These are phyloP conservation scores for Phytopythium boreale DNA, from an alignment of 352 stramenopile species.

Conservation along the genomic window DNA sequence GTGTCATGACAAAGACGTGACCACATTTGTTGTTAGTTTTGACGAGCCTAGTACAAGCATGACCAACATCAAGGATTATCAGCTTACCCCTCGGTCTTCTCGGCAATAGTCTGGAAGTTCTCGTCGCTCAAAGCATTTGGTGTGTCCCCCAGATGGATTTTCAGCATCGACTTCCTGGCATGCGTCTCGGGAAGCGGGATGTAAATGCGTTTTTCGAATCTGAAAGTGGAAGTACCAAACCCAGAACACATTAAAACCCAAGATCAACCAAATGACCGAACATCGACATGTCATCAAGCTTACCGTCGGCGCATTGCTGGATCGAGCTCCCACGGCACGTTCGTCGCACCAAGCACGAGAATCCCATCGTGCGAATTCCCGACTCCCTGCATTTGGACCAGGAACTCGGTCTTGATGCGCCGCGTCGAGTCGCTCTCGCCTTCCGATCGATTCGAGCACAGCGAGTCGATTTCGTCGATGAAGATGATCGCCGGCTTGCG, in stretches of 20 bases:
- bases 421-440: constrained; percentile 95
- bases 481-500: constrained; percentile 95
- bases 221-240: constrained; percentile 14
- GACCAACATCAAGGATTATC: neutral
- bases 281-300: neutral
- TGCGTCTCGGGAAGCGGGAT: constrained; percentile 95
- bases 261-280: neutral
- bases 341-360: constrained; percentile 96
- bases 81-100: constrained; percentile 90
- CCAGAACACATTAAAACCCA: neutral
- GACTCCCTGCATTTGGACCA: constrained; percentile 98
- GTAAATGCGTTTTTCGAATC: constrained; percentile 99
- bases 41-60: neutral
- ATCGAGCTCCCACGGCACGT: constrained; percentile 98
- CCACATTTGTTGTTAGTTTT: neutral
- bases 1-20: neutral
- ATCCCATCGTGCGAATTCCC: constrained; percentile 89
- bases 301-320: constrained; percentile 94
- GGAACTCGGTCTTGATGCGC: constrained; percentile 98
- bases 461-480: constrained; percentile 97
- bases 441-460: constrained; percentile 91
- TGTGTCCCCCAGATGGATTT: constrained; percentile 97
- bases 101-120: constrained; percentile 93
- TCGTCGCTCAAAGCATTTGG: constrained; percentile 91
- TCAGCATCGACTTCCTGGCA: constrained; percentile 94